phyloP scores from a whole-genome alignment of 441 rosid genomes.

The Dalechampia spathulata region DNA sequence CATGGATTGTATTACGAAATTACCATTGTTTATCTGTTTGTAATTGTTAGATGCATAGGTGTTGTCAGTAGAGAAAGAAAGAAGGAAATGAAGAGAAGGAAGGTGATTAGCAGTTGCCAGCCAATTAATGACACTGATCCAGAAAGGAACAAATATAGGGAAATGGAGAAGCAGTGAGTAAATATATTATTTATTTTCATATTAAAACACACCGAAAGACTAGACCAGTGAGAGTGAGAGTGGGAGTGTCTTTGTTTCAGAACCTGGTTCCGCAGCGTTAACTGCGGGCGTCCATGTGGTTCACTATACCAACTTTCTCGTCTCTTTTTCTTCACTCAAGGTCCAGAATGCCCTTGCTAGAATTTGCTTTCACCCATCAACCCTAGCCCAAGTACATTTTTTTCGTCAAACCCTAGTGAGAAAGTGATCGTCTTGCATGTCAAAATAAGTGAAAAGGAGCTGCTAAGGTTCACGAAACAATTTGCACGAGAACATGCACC shows the following conservation, averaged over 20 bases:
- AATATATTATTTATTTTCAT: background rate
- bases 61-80: too few species aligned
- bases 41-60: too few species aligned
- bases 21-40: too few species aligned
- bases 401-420: too few species aligned
- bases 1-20: too few species aligned
- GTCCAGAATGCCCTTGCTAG: background rate
- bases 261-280: constrained; percentile 5
- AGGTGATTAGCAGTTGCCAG: too few species aligned
- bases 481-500: too few species aligned
- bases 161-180: background rate
- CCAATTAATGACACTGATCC: background rate
- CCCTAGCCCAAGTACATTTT: too few species aligned
- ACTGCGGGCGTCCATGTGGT: constrained; percentile 13
- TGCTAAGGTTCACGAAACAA: too few species aligned
- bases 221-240: constrained; percentile 7
- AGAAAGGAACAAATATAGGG: constrained; percentile 7
- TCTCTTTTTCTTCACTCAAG: background rate
- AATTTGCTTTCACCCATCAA: background rate
- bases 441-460: too few species aligned
- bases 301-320: background rate
- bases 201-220: background rate
- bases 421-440: too few species aligned
- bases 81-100: too few species aligned
- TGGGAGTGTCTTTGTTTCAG: constrained; percentile 3